Percentiles rank a stretch among this genome's conserved stretches.
Evolutionary conservation across 768 basidiomycete genomes (phyloP).

Genomic region (Phlegmacium glaucopus): DNA sequence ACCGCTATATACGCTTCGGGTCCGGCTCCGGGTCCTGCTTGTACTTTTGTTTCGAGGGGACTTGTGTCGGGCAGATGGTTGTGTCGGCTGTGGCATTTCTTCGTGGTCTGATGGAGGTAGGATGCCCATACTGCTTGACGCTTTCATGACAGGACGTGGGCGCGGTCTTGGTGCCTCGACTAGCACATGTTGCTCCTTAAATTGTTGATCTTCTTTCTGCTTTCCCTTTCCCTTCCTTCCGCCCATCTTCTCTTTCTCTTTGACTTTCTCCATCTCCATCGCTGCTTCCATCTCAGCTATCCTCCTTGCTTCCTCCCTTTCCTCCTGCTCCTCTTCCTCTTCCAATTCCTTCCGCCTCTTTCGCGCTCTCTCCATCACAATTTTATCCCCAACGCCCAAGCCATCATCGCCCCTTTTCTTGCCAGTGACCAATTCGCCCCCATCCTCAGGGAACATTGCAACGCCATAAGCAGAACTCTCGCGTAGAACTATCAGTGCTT

Average conservation of each 20-base stretch:
- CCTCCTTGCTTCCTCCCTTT: neutral
- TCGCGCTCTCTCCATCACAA: constrained; percentile 52
- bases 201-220: neutral
- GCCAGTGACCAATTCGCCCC: constrained; percentile 33
- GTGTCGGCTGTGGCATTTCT: neutral
- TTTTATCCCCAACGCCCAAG: constrained; percentile 44
- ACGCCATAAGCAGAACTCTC: constrained; percentile 83
- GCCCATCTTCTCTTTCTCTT: constrained; percentile 7
- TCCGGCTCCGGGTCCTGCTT: constrained; percentile 8
- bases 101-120: constrained; percentile 6
- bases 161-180: constrained; percentile 8
- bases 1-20: constrained; percentile 7
- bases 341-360: constrained; percentile 51
- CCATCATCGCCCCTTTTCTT: constrained; percentile 22
- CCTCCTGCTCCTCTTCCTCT: constrained; percentile 30
- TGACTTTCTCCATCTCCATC: neutral
- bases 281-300: neutral
- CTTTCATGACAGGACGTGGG: constrained; percentile 20
- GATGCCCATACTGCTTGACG: constrained; percentile 13
- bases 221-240: constrained; percentile 5
- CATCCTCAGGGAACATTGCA: constrained; percentile 77
- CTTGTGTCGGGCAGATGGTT: neutral
- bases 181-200: neutral
- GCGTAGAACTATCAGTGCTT: constrained; percentile 59
- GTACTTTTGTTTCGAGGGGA: neutral